phyloP scores from a whole-genome alignment of 2,329 filamentous ascomycete species.

The Dryadomyces quercus-mongolicae region DNA sequence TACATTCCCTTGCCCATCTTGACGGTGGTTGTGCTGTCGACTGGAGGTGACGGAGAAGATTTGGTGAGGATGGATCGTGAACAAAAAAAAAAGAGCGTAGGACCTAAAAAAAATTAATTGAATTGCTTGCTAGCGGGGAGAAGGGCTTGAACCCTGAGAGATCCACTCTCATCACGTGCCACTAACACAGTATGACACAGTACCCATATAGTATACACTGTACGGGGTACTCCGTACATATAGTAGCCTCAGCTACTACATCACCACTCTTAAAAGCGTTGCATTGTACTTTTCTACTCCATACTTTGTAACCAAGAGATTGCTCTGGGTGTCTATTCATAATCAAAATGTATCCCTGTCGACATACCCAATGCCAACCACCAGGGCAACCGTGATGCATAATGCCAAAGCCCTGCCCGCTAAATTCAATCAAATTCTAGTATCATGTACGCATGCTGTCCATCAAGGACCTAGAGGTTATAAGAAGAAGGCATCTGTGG shows the following conservation, averaged over 20 bases:
- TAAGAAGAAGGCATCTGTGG: background rate
- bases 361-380: no score
- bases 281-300: no score
- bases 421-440: background rate
- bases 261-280: no score
- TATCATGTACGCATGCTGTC: background rate
- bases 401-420: no score
- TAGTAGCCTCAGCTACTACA: no score
- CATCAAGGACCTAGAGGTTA: background rate
- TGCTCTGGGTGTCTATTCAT: background rate
- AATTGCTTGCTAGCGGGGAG: background rate
- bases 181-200: background rate
- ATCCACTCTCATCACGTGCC: background rate
- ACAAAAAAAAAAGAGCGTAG: slow-evolving; percentile 2
- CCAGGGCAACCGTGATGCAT: no score
- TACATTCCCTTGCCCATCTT: slow-evolving; percentile 42
- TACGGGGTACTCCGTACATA: background rate
- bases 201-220: background rate
- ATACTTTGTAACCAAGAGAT: background rate
- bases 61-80: slow-evolving; percentile 5
- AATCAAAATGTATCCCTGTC: no score
- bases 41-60: slow-evolving; percentile 19
- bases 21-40: slow-evolving; percentile 22
- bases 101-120: slow-evolving; percentile 1
- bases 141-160: background rate